Base-by-base conservation (phyloP, 352 stramenopile species). In the Phytophthora macrochlamydospora region DNA sequence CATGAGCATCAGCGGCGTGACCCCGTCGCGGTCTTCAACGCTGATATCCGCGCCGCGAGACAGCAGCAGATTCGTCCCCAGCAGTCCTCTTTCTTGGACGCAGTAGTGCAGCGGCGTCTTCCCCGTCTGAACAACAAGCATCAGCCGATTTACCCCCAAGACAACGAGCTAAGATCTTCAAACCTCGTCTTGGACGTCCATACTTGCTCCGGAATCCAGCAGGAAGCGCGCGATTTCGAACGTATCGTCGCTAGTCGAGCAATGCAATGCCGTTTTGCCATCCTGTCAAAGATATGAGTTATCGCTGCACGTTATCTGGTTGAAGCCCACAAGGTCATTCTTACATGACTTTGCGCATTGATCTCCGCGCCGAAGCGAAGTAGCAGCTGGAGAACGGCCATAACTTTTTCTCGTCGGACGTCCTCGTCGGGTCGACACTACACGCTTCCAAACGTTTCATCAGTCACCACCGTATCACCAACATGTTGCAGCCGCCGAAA, bases 61-160 rank as follows among this genome's bases (percentile, higher is more conserved):
- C 4, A 79, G 48, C 11, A 79, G 32, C 7, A 79, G 13, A 18
- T 76, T 43, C 5, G 63, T 73, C 13, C 71, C 67, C 1, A 74
- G 43, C 3, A 79, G 54, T 0, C 63, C 59, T 33, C 33, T 46
- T 67, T 69, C 71, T 31, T 74, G 50, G 0, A 79, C 33, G 11
- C 67, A 71, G 24, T 71, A 73, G 13, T 74, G 59, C 6, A 79
- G 62, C 32, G 71, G 51, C 1, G 71, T 65, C 43, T 62, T 72
- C 3, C 67, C 67, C 7, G 38, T 61, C 71, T 75, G 40, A n/a
- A 38, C 46, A 37, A 49, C 6, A 56, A 14, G 5, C 2, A 63
- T 4, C 32, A 51, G 18, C 18, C 18, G 18, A 24, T 24, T 24
- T 24, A 24, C 18, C 13, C n/a, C 59, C 12, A 37, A 33, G 29